These are phyloP conservation scores for Backusella tuberculispora DNA, from an alignment of 192 early-diverging fungal species.

Conservation along the genomic window DNA sequence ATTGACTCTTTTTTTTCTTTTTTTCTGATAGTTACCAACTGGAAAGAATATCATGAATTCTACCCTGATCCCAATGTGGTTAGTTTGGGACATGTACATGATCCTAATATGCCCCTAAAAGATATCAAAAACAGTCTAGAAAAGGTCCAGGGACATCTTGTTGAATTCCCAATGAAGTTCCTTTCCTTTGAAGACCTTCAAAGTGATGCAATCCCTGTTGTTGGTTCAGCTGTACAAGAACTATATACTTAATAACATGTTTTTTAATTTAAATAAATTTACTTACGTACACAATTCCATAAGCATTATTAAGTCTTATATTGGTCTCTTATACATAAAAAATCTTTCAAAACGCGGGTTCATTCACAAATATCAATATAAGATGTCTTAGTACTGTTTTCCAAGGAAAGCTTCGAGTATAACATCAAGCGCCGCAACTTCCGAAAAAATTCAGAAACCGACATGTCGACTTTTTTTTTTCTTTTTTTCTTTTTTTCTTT, in stretches of 20 bases:
- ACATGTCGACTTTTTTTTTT: not conserved
- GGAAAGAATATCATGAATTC: conserved; percentile 52
- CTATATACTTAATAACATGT: conserved; percentile 30
- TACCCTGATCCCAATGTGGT: conserved; percentile 46
- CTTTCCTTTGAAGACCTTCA: conserved; percentile 50
- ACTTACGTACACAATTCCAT: not conserved
- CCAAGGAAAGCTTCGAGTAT: too few relatives aligned
- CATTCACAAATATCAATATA: too few relatives aligned
- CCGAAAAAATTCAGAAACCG: not conserved
- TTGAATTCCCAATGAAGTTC: conserved; percentile 54
- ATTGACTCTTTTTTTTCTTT: not conserved
- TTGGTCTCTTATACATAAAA: too few relatives aligned
- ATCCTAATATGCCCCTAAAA: conserved; percentile 42
- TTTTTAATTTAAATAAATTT: not conserved
- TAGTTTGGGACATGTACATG: conserved; percentile 45
- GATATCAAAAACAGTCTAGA: conserved; percentile 41
- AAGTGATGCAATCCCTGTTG: conserved; percentile 33
- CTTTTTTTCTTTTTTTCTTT: not conserved
- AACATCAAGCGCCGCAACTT: too few relatives aligned
- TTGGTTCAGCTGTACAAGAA: conserved; percentile 29
- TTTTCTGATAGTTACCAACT: conserved; percentile 36
- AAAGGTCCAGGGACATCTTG: conserved; percentile 54
- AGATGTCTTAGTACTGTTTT: not conserved
- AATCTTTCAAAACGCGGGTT: too few relatives aligned
- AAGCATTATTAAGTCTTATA: too few relatives aligned